These are phyloP conservation scores for Colletotrichum horii DNA, from an alignment of 2,329 filamentous ascomycete genomes.

Conservation along the genomic window DNA sequence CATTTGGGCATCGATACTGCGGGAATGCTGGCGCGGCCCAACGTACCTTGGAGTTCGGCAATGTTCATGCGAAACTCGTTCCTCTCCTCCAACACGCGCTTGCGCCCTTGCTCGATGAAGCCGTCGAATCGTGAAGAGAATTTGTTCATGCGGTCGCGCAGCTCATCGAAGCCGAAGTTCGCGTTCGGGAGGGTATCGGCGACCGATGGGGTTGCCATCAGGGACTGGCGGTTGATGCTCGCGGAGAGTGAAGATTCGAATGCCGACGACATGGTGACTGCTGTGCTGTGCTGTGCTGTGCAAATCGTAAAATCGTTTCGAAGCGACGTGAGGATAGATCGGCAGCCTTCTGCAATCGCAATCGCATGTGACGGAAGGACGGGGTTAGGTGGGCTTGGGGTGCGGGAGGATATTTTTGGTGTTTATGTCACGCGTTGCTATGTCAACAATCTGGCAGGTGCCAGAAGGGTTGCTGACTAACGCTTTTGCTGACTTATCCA, in stretches of 20 bases:
- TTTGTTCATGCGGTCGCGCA: constrained; percentile 92
- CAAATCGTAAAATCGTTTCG: background rate
- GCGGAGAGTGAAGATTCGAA: constrained; percentile 75
- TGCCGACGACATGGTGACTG: constrained; percentile 55
- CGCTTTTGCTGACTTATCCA: background rate
- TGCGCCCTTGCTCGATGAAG: constrained; percentile 91
- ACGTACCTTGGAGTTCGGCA: constrained; percentile 84
- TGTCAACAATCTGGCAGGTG: constrained; percentile 15
- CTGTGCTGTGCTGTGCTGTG: background rate
- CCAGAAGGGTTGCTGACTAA: background rate
- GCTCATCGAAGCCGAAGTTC: constrained; percentile 94
- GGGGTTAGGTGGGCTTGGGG: background rate
- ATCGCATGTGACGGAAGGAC: background rate
- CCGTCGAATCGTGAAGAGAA: constrained; percentile 91
- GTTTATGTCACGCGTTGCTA: constrained; percentile 20
- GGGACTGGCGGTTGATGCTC: constrained; percentile 62
- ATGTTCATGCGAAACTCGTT: constrained; percentile 93
- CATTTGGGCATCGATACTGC: background rate
- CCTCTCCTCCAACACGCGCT: constrained; percentile 88
- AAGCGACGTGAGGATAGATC: background rate
- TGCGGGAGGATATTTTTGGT: background rate
- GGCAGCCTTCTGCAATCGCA: background rate
- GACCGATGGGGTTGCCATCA: constrained; percentile 67
- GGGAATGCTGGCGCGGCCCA: background rate
- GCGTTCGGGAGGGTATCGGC: constrained; percentile 83